A percentile compares a stretch with the other conserved stretches of the same genome.
Conservation (phyloP, 225 moss, liverwort and hornwort genomes). For the Pseudisothecium myosuroides region DNA sequence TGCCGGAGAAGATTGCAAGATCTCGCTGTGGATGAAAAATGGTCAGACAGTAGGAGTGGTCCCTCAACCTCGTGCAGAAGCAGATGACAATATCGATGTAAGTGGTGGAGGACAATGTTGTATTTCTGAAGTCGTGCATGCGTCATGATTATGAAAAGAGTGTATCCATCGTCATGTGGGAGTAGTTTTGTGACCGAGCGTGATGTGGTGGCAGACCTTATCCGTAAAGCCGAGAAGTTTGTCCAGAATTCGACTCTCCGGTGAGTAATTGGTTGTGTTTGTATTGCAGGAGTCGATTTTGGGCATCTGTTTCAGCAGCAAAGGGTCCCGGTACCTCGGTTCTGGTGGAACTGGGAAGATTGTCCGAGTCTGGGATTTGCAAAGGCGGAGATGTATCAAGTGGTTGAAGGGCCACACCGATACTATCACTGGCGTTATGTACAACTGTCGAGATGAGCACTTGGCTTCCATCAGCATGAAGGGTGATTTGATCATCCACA, state of each 20-base stretch:
- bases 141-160: neutral
- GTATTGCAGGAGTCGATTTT: conserved; percentile 80
- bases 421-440: conserved; percentile 91
- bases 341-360: conserved; percentile 98
- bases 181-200: neutral
- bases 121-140: neutral
- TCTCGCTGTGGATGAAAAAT: conserved; percentile 98
- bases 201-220: neutral
- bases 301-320: conserved; percentile 95
- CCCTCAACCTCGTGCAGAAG: conserved; percentile 78
- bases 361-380: conserved; percentile 95
- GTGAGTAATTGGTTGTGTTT: neutral
- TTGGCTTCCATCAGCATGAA: conserved; percentile 90
- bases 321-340: conserved; percentile 91
- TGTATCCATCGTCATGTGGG: neutral
- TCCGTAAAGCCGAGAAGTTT: neutral
- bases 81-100: conserved; percentile 88
- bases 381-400: conserved; percentile 93
- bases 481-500: conserved; percentile 92
- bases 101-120: neutral
- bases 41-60: conserved; percentile 90
- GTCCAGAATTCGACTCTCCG: neutral
- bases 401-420: conserved; percentile 97
- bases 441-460: conserved; percentile 93
- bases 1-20: conserved; percentile 98